These are phyloP conservation scores for Lachnellula cervina DNA, from an alignment of 2,329 filamentous ascomycete genomes.

Conservation along the genomic window DNA sequence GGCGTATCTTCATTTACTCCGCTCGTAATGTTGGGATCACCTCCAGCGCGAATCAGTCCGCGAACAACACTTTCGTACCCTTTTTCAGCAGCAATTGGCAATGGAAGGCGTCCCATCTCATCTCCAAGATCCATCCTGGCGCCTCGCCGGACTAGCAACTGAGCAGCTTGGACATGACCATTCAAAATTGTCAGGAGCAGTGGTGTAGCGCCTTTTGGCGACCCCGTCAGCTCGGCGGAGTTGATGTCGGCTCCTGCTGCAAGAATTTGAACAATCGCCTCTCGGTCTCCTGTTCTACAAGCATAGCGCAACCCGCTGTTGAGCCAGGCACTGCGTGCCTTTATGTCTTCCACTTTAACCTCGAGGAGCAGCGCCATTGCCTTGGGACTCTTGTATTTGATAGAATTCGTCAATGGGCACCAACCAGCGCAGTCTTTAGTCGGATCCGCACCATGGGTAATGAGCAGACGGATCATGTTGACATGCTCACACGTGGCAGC, in stretches of 20 bases:
- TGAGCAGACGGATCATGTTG: conserved; percentile 7
- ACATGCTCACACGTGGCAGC: conserved; percentile 8
- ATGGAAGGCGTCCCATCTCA: conserved; percentile 3
- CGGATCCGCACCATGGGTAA: conserved; percentile 14
- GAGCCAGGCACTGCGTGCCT: not conserved
- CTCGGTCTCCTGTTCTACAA: not conserved
- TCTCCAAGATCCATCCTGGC: conserved; percentile 10
- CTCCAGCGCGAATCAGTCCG: conserved; percentile 11
- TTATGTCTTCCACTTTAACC: not conserved
- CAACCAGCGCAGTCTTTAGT: not conserved
- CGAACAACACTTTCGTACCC: conserved; percentile 12
- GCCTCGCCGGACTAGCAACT: conserved; percentile 9
- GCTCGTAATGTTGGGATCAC: conserved; percentile 9
- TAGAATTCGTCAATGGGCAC: conserved; percentile 3
- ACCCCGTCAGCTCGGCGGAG: not conserved
- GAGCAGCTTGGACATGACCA: conserved; percentile 6
- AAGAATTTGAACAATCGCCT: conserved; percentile 4
- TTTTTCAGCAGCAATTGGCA: conserved; percentile 7
- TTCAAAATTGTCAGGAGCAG: conserved; percentile 10
- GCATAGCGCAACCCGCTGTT: conserved; percentile 2
- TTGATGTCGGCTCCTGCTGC: conserved; percentile 11
- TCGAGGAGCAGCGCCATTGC: conserved; percentile 4
- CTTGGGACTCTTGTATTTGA: conserved; percentile 8
- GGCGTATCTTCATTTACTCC: conserved; percentile 15
- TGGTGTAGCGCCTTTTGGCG: not conserved